Evolutionary conservation across 306 rosid genomes (phyloP).

Genomic region (Senna tora): DNA sequence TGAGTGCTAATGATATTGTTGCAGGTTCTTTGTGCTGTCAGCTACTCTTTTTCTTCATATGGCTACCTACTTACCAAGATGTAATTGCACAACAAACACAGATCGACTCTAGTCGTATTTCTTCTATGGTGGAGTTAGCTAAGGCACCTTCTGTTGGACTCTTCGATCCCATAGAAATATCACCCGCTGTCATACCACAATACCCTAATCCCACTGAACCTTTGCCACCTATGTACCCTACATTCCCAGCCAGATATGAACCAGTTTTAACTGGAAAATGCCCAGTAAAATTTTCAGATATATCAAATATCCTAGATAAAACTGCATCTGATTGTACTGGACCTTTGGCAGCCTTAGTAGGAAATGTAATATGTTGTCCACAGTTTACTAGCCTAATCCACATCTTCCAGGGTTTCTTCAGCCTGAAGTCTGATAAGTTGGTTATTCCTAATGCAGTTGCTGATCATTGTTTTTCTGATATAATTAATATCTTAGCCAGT

Average conservation of each 20-base stretch:
- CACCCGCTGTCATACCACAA: slow-evolving; percentile 89
- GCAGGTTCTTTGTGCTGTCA: slow-evolving; percentile 74
- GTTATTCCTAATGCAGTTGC: slow-evolving; percentile 68
- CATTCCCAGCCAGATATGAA: slow-evolving; percentile 75
- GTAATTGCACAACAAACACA: slow-evolving; percentile 54
- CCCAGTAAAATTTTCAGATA: slow-evolving; percentile 79
- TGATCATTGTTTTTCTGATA: slow-evolving; percentile 81
- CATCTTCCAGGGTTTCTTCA: slow-evolving; percentile 85
- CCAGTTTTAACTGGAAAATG: slow-evolving; percentile 92
- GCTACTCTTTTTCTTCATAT: slow-evolving; percentile 65
- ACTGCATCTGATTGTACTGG: slow-evolving; percentile 87
- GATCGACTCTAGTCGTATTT: slow-evolving; percentile 43
- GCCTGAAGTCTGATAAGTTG: slow-evolving; percentile 61
- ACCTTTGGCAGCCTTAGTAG: slow-evolving; percentile 86
- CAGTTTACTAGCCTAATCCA: slow-evolving; percentile 86
- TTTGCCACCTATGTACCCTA: slow-evolving; percentile 87
- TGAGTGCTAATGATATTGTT: slow-evolving; percentile 46
- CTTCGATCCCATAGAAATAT: slow-evolving; percentile 92
- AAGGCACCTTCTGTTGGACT: slow-evolving; percentile 67
- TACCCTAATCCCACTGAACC: slow-evolving; percentile 68
- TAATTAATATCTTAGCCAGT: slow-evolving; percentile 76
- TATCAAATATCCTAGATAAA: slow-evolving; percentile 73
- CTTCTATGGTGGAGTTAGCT: slow-evolving; percentile 59
- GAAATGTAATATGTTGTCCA: slow-evolving; percentile 92
- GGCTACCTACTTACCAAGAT: slow-evolving; percentile 69